Percentiles rank a stretch among this genome's conserved stretches.
Evolutionary conservation across 2,329 filamentous ascomycete species (phyloP).

Genomic region (Fusarium pilosicola): DNA sequence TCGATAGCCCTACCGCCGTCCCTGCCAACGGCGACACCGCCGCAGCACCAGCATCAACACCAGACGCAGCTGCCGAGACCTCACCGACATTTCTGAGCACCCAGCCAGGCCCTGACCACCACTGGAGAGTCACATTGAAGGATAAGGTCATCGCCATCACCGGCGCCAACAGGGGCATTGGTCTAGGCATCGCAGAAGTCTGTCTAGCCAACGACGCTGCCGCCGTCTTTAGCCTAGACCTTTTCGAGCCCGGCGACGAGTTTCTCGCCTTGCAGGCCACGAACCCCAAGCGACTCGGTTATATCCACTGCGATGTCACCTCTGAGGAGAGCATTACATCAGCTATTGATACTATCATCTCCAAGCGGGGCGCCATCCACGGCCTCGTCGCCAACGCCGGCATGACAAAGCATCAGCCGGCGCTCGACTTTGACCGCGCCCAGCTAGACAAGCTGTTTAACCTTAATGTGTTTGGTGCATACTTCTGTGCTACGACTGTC

Average conservation of each 20-base stretch:
- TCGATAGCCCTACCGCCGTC: background rate
- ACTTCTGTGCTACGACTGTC: background rate
- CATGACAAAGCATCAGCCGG: background rate
- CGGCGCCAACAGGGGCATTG: background rate
- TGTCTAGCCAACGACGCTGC: background rate
- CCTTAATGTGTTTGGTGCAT: background rate
- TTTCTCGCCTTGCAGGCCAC: background rate
- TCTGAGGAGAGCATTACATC: background rate
- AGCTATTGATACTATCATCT: background rate
- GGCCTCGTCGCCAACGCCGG: background rate
- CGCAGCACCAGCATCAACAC: background rate
- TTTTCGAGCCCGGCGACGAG: background rate
- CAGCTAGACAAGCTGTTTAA: background rate
- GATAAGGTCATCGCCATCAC: background rate
- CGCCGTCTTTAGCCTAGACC: background rate
- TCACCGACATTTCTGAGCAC: background rate
- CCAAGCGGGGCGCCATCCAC: background rate
- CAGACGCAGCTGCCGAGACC: background rate
- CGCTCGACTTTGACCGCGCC: background rate
- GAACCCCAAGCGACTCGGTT: background rate
- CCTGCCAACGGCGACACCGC: background rate
- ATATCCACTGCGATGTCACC: background rate
- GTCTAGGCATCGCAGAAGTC: background rate
- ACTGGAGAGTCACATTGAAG: background rate
- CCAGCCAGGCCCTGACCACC: background rate